phyloP scores from a whole-genome alignment of 805 yeast species.

The Limtongozyma cylindracea region DNA sequence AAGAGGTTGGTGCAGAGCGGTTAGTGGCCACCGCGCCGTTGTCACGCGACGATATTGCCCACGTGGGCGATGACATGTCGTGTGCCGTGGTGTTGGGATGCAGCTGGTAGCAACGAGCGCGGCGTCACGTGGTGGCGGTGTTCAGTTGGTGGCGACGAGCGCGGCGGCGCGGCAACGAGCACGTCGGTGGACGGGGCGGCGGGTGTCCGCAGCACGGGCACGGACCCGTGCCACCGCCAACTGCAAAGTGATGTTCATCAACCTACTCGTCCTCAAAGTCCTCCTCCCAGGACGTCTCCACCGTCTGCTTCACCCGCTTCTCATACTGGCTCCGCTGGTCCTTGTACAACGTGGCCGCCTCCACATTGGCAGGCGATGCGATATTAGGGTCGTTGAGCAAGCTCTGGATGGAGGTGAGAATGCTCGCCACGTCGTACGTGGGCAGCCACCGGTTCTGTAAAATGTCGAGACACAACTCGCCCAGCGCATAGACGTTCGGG shows the following conservation, averaged over 20 bases:
- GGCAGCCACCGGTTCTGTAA: constrained; percentile 97
- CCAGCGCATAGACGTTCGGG: constrained; percentile 89
- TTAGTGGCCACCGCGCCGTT: too few species aligned
- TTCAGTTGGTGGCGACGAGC: too few species aligned
- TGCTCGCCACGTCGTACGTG: constrained; percentile 90
- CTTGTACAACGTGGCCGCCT: constrained; percentile 85
- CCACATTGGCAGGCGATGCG: constrained; percentile 91
- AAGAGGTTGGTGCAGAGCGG: too few species aligned
- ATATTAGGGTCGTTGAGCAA: constrained; percentile 90
- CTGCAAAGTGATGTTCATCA: constrained; percentile 8
- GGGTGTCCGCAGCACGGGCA: too few species aligned
- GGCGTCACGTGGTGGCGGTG: too few species aligned
- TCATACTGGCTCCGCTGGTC: constrained; percentile 87
- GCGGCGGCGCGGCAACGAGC: too few species aligned
- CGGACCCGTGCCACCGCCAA: too few species aligned
- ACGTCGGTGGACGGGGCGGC: too few species aligned
- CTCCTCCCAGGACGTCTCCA: constrained; percentile 84
- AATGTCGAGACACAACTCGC: constrained; percentile 89
- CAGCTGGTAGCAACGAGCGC: too few species aligned
- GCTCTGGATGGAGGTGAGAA: constrained; percentile 79
- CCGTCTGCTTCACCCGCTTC: constrained; percentile 82
- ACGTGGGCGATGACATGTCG: too few species aligned
- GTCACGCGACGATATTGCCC: too few species aligned
- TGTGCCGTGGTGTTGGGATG: too few species aligned
- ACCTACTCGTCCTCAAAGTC: constrained; percentile 37